Evolutionary conservation across 331 rosid species (phyloP), one percentile per base, ranked within the genome.

Genomic region (Stylosanthes scabra): DNA sequence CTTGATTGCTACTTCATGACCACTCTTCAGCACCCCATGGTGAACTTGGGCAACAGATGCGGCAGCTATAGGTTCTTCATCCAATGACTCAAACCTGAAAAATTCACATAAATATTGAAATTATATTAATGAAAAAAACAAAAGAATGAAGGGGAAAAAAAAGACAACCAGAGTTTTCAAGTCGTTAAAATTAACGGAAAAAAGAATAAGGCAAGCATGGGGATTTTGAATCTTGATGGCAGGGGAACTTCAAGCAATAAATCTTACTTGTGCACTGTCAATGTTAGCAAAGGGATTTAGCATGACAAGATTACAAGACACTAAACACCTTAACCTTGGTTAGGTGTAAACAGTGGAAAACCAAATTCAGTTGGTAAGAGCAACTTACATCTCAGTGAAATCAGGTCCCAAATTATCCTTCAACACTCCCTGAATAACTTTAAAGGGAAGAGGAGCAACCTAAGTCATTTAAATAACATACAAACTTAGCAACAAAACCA

Each of bases 31-130:
- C 66, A 89, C 84, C 31, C 89, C 97, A 66, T 10, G 86, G 79
- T 93, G 96, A 50, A 93, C 98, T 82, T 93, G 97, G 75, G 97
- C 97, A 82, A 93, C 86, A 70, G 98, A 93, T 34, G 98, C 97
- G 69, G 98, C 94, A 47, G 97, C 98, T 63, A 89, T 69, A 44
- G 98, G 96, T 54, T 77, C 83, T 71, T 93, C 94, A 82, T 88
- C 87, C 65, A 93, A 59, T 14, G 94, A 89, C 79, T 82, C 61
- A 91, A 93, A 86, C 78, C 98, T 93, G 83, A 59, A 77, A 77
- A 77, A 75, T 60, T 74, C 55, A 77, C 63, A 65, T n/a, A 78
- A 52, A 63, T 66, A 52, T 56, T 34, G 46, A 7, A 6, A 7
- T 42, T 42, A 6, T 42, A 0, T 7, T 42, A 44, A 70, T 67